Evolutionary conservation across 257 asterid species (phyloP).

Genomic region (Solanum ahanhuiri): DNA sequence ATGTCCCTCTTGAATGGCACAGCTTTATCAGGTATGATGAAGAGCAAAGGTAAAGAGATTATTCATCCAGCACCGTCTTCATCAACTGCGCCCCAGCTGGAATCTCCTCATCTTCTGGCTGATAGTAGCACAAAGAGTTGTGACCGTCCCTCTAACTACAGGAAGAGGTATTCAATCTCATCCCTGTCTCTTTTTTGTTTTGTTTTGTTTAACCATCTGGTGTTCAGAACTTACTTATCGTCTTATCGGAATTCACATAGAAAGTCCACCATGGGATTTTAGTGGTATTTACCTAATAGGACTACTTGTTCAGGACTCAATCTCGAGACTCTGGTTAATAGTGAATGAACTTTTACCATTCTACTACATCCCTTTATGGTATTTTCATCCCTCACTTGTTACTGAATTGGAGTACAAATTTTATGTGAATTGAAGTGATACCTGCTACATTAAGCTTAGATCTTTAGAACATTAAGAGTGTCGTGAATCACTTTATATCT

Average conservation of each 20-base stretch:
- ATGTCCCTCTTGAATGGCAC: slow-evolving; percentile 7
- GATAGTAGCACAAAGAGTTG: neutral
- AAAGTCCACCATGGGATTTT: neutral
- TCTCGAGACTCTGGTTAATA: neutral
- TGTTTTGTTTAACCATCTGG: neutral
- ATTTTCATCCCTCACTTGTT: neutral
- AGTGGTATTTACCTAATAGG: neutral
- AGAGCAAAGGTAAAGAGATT: neutral
- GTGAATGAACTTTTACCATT: fast-evolving
- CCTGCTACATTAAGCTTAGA: neutral
- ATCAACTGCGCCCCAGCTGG: neutral
- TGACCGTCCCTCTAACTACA: neutral
- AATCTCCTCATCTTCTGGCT: neutral
- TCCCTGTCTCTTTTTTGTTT: neutral
- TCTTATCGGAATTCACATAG: neutral
- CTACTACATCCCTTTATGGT: neutral
- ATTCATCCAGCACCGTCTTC: neutral
- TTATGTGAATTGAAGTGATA: neutral
- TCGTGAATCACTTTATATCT: neutral
- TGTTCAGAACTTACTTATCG: neutral
- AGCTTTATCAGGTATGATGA: neutral
- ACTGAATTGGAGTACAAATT: neutral
- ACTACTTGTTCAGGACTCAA: neutral
- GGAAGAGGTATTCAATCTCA: neutral
- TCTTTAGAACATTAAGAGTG: neutral